Evolutionary conservation across 1,139 yeast species (phyloP).

Genomic region (Nakaseomyces sp.): DNA sequence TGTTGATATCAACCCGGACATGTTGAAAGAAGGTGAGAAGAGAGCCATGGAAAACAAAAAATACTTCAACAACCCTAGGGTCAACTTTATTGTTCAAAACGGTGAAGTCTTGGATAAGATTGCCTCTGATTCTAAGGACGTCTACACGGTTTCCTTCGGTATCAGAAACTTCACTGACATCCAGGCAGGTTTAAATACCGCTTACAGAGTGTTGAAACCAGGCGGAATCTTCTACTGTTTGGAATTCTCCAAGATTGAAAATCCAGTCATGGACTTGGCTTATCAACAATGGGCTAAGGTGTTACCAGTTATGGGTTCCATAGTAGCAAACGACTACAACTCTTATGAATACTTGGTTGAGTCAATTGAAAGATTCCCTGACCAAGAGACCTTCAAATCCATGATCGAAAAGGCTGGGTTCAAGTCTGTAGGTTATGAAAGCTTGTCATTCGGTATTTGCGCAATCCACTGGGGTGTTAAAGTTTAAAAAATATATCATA

Average conservation of each 20-base stretch:
- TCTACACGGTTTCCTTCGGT: slow-evolving; percentile 95
- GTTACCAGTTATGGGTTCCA: slow-evolving; percentile 91
- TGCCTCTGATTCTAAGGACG: slow-evolving; percentile 81
- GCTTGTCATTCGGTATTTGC: slow-evolving; percentile 92
- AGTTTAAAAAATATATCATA: slow-evolving; percentile 41
- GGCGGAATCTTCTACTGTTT: slow-evolving; percentile 97
- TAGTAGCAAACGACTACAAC: slow-evolving; percentile 89
- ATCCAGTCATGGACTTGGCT: slow-evolving; percentile 60
- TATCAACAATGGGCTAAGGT: slow-evolving; percentile 85
- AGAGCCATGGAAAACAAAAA: slow-evolving; percentile 47
- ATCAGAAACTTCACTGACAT: slow-evolving; percentile 92
- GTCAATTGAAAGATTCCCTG: slow-evolving; percentile 83
- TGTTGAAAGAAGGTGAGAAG: slow-evolving; percentile 86
- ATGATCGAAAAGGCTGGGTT: slow-evolving; percentile 97
- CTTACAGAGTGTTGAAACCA: slow-evolving; percentile 91
- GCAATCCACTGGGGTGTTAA: slow-evolving; percentile 95
- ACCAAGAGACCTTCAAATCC: slow-evolving; percentile 78
- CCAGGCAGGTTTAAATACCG: slow-evolving; percentile 87
- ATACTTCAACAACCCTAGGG: slow-evolving; percentile 51
- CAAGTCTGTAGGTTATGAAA: slow-evolving; percentile 87
- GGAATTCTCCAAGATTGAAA: slow-evolving; percentile 88
- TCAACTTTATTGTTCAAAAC: slow-evolving; percentile 77
- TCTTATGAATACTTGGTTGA: slow-evolving; percentile 94
- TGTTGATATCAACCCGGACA: slow-evolving; percentile 91
- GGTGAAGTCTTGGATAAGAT: slow-evolving; percentile 85